phyloP scores from a whole-genome alignment of 2,329 filamentous ascomycete species.

The Aspergillus quadricinctus region DNA sequence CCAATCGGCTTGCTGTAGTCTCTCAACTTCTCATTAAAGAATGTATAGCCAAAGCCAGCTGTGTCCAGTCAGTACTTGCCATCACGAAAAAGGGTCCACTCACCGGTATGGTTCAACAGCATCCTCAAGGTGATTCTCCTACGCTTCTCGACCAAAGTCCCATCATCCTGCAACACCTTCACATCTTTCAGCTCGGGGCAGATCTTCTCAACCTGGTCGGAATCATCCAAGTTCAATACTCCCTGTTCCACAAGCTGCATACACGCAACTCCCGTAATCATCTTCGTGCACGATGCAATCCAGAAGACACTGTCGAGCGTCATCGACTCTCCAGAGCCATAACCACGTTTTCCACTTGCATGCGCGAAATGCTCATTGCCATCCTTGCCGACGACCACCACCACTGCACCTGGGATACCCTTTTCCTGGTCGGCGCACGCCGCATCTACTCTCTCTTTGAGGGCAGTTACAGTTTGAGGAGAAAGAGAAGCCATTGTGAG shows the following conservation, averaged over 20 bases:
- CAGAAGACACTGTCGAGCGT: slow-evolving; percentile 58
- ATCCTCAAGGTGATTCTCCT: slow-evolving; percentile 54
- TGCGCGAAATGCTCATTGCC: slow-evolving; percentile 49
- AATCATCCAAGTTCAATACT: slow-evolving; percentile 39
- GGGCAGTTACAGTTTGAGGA: neutral
- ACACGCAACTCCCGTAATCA: slow-evolving; percentile 42
- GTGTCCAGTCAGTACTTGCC: slow-evolving; percentile 19
- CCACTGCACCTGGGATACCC: slow-evolving; percentile 44
- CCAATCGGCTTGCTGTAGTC: slow-evolving; percentile 49
- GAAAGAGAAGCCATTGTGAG: neutral
- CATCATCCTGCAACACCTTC: slow-evolving; percentile 38
- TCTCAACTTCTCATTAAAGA: slow-evolving; percentile 49
- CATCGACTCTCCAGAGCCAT: slow-evolving; percentile 48
- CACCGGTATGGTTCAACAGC: slow-evolving; percentile 49
- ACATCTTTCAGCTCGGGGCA: slow-evolving; percentile 42
- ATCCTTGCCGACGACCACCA: slow-evolving; percentile 46
- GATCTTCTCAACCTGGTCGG: slow-evolving; percentile 34
- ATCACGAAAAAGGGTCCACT: neutral
- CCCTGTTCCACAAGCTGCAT: slow-evolving; percentile 48
- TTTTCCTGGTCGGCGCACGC: slow-evolving; percentile 23
- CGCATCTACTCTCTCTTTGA: neutral
- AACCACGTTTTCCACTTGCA: slow-evolving; percentile 46
- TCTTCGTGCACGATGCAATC: slow-evolving; percentile 52
- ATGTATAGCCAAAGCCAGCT: slow-evolving; percentile 56
- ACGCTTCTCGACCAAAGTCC: slow-evolving; percentile 39